Evolutionary conservation across 805 yeast species (phyloP).

Genomic region (Candida awuae): DNA sequence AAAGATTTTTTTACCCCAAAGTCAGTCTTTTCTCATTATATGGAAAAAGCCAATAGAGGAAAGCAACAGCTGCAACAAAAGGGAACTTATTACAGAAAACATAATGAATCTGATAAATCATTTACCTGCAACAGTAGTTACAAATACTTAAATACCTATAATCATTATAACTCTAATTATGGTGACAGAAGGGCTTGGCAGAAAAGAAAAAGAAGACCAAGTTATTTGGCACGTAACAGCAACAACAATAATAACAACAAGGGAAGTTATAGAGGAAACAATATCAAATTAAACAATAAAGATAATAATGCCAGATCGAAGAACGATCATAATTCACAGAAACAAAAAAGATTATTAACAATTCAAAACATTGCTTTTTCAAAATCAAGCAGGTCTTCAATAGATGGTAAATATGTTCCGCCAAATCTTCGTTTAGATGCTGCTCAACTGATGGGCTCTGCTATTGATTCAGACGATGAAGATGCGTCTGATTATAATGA

Average conservation of each 20-base stretch:
- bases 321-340: conserved; percentile 57
- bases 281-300: conserved; percentile 13
- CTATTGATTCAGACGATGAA: conserved; percentile 26
- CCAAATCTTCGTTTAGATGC: conserved; percentile 37
- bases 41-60: conserved; percentile 49
- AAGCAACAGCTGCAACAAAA: conserved; percentile 12
- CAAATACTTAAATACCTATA: conserved; percentile 6
- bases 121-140: conserved; percentile 8
- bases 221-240: conserved; percentile 14
- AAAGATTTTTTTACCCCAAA: conserved; percentile 76
- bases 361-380: conserved; percentile 12
- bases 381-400: conserved; percentile 12
- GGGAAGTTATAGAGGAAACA: conserved; percentile 9
- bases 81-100: conserved; percentile 9
- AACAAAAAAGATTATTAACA: conserved; percentile 22
- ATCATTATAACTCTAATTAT: conserved; percentile 9
- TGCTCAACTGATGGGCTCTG: conserved; percentile 13
- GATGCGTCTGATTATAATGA: conserved; percentile 14
- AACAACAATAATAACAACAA: conserved; percentile 10
- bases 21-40: conserved; percentile 59
- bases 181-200: conserved; percentile 24
- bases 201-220: conserved; percentile 22
- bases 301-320: conserved; percentile 6
- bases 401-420: conserved; percentile 55
- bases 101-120: conserved; percentile 3